Percentiles rank a stretch among this genome's conserved stretches.
These are phyloP conservation scores for Plenodomus lindquistii DNA, from an alignment of 2,329 filamentous ascomycete species.

Conservation along the genomic window DNA sequence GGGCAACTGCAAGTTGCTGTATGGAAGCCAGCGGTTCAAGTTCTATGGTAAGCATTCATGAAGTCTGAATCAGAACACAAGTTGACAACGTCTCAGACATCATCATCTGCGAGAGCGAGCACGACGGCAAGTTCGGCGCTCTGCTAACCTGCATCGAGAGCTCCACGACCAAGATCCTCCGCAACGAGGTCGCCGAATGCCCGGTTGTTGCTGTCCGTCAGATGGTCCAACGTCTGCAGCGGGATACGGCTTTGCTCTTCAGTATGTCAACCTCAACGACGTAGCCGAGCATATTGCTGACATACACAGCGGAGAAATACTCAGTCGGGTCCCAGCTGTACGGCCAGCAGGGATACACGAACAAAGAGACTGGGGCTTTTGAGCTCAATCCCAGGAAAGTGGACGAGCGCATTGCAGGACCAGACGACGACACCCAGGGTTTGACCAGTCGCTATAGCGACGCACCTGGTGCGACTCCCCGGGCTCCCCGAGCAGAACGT, in stretches of 20 bases:
- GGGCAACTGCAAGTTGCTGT: slow-evolving; percentile 31
- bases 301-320: slow-evolving; percentile 8
- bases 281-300: too few relatives aligned
- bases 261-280: slow-evolving; percentile 11
- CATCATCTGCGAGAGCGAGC: slow-evolving; percentile 12
- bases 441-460: slow-evolving; percentile 3
- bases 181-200: slow-evolving; percentile 70
- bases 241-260: slow-evolving; percentile 26
- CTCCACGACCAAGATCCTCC: slow-evolving; percentile 73
- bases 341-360: slow-evolving; percentile 20
- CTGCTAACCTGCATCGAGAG: slow-evolving; percentile 92
- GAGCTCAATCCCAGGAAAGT: slow-evolving; percentile 3
- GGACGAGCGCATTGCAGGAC: slow-evolving; percentile 2
- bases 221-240: slow-evolving; percentile 23
- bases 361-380: slow-evolving; percentile 7
- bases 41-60: slow-evolving; percentile 20
- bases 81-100: slow-evolving; percentile 21
- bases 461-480: background rate
- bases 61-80: too few relatives aligned
- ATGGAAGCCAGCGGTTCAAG: slow-evolving; percentile 29
- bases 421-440: slow-evolving; percentile 16
- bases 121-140: slow-evolving; percentile 71
- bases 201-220: slow-evolving; percentile 62
- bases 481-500: slow-evolving; percentile 2
- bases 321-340: slow-evolving; percentile 18